Conservation (phyloP, 495 filamentous ascomycete species). For the Staphylotrichum longicolle region DNA sequence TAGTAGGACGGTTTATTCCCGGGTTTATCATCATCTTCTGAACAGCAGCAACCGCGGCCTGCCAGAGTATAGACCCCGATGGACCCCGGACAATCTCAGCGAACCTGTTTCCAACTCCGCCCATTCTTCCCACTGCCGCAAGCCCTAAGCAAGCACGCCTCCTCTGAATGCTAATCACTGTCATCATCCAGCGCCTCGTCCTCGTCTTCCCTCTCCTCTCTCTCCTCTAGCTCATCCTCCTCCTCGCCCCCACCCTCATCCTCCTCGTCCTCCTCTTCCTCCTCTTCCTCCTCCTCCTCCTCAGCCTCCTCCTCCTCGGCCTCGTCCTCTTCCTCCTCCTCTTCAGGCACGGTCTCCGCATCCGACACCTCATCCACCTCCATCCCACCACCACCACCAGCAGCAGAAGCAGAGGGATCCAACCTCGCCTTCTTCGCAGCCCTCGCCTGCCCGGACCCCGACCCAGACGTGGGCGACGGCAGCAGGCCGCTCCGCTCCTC, state of each 20-base stretch:
- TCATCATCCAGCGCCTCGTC: constrained; percentile 66
- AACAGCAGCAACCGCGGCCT: too few relatives aligned
- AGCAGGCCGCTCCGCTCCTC: background rate
- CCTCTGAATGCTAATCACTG: constrained; percentile 42
- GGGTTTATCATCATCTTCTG: too few relatives aligned
- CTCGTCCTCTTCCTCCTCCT: constrained; percentile 53
- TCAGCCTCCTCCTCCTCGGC: constrained; percentile 55
- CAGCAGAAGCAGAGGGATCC: constrained; percentile 24
- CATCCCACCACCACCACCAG: constrained; percentile 25
- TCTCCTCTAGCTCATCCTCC: constrained; percentile 45
- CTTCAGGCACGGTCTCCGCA: constrained; percentile 53
- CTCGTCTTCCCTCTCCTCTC: constrained; percentile 50
- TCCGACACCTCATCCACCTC: constrained; percentile 45
- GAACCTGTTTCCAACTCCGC: too few relatives aligned
- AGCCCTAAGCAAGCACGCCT: too few relatives aligned
- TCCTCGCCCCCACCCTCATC: constrained; percentile 57
- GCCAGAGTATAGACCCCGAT: too few relatives aligned
- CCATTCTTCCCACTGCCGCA: too few relatives aligned
- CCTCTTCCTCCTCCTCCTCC: constrained; percentile 47
- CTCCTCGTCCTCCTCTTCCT: constrained; percentile 47
- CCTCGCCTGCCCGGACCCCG: constrained; percentile 6
- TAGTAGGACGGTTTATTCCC: too few relatives aligned
- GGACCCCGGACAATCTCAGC: too few relatives aligned
- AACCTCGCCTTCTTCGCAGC: constrained; percentile 44
- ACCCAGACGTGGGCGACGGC: background rate